Evolutionary conservation across 2,329 filamentous ascomycete species (phyloP), one percentile per base, ranked within the genome.

Genomic region (Aureobasidium leucospermi): DNA sequence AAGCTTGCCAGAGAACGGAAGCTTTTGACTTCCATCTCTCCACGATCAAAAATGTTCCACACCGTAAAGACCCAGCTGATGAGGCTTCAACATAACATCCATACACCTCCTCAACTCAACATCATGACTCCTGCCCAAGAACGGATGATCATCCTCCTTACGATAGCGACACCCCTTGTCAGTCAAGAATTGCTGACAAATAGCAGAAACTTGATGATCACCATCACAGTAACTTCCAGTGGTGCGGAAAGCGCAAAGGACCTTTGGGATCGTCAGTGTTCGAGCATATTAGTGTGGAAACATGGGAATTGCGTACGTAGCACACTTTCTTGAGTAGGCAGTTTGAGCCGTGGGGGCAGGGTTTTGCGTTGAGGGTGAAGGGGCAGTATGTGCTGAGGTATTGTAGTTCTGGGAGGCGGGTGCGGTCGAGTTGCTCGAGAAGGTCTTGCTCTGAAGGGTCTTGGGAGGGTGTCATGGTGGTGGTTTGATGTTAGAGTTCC

Each of bases 111-210:
- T 32, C 3, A 56, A 16, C 52, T 56, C 39, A 28, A 56, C 10
- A 28, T 56, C 52, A 28, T 56, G 52, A 7, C 52, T 56, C n/a
- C 31, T 56, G 2, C 16, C 6, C 4, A 56, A 10, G 29, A 42
- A 56, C 16, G 41, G 52, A 45, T 56, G 52, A 56, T 56, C 52
- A 7, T 32, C 16, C 4, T 45, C 41, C 4, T 56, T 56, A 6
- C 41, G n/a, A 19, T 56, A 56, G 2, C 31, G 29, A 29, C 52
- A 56, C 3, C 52, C 52, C 41, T 56, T 56, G n/a, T 56, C 52
- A 1, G 52, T 56, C n/a, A 56, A 16, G 13, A 41, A 56, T 29
- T 45, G 29, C 7, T 45, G 39, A n/a, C 52, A 56, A 29, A 56
- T 23, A 5, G 52, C n/a, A 16, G 52, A 29, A 11, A 56, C 39